Evolutionary conservation across 495 filamentous ascomycete species (phyloP), one percentile per base, ranked within the genome.

Genomic region (Penicillium taxi): DNA sequence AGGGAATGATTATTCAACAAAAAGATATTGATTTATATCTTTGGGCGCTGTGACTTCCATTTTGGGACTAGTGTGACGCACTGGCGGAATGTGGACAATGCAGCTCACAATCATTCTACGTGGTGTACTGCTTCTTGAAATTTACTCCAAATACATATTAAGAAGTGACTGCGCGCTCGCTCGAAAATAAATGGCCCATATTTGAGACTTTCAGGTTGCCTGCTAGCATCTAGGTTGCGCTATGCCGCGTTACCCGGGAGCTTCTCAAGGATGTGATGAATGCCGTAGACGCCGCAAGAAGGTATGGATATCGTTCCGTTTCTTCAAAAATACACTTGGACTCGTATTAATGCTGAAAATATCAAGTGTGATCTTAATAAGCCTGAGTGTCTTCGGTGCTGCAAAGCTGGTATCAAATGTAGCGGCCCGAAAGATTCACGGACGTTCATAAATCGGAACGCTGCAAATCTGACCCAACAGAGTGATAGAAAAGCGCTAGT

Each of bases 231-330:
- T n/a, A 29, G 26, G 12, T 29, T 9, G 4, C 19, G 11, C 19
- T 20, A 34, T 34, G 32, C 32, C 32, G 32, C 32, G 21, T 24
- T 34, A 34, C 32, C 32, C 32, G 3, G 32, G 32, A 34, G 32
- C 32, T 34, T 34, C 32, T 34, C 32, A 23, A 34, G 32, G 32
- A 23, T 34, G 32, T 20, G 19, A 34, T 24, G 32, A 34, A 34
- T 34, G 32, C 32, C 32, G 32, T 12, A 17, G 32, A 34, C 32
- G 32, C 32, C 32, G 32, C 32, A 34, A 34, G 32, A 34, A 34
- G 32, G 32, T 34, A 24, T 24, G 19, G 0, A 34, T 24, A 24
- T 34, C 9, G 9, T 24, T 34, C 32, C 19, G 9, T 34, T 13
- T 2, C 13, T 34, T 8, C 8, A 15, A 7, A n/a, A 5, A 11